Conservation (phyloP, 805 yeast genomes). For the Yarrowia hollandica region DNA sequence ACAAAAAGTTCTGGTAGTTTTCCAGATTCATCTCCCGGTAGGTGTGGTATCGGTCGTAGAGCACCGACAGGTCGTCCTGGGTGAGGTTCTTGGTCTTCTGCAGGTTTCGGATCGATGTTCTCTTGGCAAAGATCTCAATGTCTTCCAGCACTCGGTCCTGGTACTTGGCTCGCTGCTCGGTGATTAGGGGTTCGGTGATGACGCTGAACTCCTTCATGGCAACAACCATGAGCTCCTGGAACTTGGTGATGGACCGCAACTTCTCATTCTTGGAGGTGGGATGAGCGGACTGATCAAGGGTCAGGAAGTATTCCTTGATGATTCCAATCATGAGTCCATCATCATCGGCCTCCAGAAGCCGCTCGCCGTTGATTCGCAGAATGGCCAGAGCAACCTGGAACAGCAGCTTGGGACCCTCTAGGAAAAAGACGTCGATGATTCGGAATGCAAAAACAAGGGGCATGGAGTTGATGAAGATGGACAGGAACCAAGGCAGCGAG, state of each 20-base stretch:
- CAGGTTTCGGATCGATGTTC: conserved; percentile 85
- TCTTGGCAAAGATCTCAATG: conserved; percentile 84
- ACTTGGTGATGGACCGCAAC: conserved; percentile 69
- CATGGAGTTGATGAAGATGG: conserved; percentile 87
- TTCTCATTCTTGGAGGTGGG: conserved; percentile 67
- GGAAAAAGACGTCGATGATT: conserved; percentile 83
- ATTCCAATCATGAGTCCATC: conserved; percentile 90
- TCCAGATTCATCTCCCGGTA: conserved; percentile 63
- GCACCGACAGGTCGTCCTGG: conserved; percentile 59
- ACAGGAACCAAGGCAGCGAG: conserved; percentile 93
- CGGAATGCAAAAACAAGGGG: conserved; percentile 92
- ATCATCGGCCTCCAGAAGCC: conserved; percentile 73
- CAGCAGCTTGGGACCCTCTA: conserved; percentile 83
- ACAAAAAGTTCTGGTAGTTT: conserved; percentile 70
- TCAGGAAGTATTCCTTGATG: conserved; percentile 75
- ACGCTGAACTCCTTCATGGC: conserved; percentile 89
- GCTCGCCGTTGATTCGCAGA: conserved; percentile 85
- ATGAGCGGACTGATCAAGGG: conserved; percentile 75
- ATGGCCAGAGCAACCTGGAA: conserved; percentile 94
- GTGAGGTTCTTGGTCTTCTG: conserved; percentile 68
- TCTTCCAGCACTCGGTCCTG: conserved; percentile 79
- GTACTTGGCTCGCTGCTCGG: conserved; percentile 65
- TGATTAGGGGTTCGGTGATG: conserved; percentile 72
- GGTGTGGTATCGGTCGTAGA: conserved; percentile 80
- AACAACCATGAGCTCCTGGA: conserved; percentile 85